Evolutionary conservation across 2,329 filamentous ascomycete species (phyloP).

Genomic region (Cytospora schulzeri): DNA sequence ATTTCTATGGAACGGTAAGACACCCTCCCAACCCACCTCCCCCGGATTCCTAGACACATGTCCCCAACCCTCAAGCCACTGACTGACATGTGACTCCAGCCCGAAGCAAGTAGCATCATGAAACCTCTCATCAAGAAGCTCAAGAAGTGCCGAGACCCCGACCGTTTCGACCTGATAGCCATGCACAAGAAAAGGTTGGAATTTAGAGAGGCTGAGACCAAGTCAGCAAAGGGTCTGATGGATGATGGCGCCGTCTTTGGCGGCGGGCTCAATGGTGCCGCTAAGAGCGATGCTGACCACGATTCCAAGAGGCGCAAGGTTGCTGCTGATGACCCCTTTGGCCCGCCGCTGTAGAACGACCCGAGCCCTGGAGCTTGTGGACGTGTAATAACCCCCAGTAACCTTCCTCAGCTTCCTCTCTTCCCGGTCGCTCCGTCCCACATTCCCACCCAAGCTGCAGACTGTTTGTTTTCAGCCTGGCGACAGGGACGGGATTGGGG

Average conservation of each 20-base stretch:
- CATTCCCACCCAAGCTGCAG: too few relatives aligned
- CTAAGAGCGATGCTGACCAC: constrained; percentile 33
- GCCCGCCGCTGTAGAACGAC: constrained; percentile 41
- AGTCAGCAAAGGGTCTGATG: constrained; percentile 35
- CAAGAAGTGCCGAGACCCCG: constrained; percentile 73
- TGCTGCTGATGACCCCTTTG: constrained; percentile 50
- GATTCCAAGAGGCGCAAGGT: constrained; percentile 52
- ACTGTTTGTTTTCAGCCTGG: background rate
- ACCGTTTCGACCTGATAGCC: constrained; percentile 71
- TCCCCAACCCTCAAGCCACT: constrained; percentile 19
- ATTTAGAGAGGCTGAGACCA: constrained; percentile 41
- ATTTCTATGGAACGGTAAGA: constrained; percentile 57
- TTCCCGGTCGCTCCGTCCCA: background rate
- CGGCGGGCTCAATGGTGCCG: constrained; percentile 32
- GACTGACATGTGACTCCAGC: constrained; percentile 42
- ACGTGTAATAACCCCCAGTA: background rate
- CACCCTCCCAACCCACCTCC: constrained; percentile 8
- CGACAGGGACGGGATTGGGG: background rate
- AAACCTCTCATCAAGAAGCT: constrained; percentile 68
- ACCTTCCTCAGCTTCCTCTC: background rate
- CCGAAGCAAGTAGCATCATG: constrained; percentile 51
- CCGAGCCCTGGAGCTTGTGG: background rate
- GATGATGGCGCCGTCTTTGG: constrained; percentile 53
- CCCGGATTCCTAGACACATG: constrained; percentile 20
- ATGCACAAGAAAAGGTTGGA: constrained; percentile 67